Evolutionary conservation across 495 filamentous ascomycete species (phyloP), one percentile per base, ranked within the genome.

Genomic region (Viridothelium virens): DNA sequence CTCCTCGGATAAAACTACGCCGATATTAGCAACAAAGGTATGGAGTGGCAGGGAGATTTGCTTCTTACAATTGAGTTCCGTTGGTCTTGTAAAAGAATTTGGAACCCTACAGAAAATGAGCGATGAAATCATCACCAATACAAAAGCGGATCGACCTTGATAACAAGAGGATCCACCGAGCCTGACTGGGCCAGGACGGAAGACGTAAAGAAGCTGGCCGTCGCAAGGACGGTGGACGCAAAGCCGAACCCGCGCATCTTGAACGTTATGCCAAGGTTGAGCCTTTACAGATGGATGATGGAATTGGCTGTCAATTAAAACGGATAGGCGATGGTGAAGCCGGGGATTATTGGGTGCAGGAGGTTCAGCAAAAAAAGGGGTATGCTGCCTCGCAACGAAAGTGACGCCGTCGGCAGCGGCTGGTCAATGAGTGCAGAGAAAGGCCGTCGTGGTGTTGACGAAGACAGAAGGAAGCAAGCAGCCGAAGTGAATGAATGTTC

Each of bases 31-130:
- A 46, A 31, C 18, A 47, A 39, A n/a, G 25, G 64, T 33, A 38
- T 53, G 33, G 38, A 63, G 25, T 25, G 25, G 36, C 7, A 37
- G 25, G 44, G 38, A 39, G 33, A 16, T 38, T 36, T 33, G 47
- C 47, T 25, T 74, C 85, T 74, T 77, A 88, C 83, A 98, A 98
- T 80, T 98, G 87, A 11, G 84, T 87, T 71, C 85, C 80, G 75
- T 87, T 88, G 70, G 79, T 83, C 63, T 85, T 83, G 76, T 87
- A 88, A 78, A 96, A 97, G 80, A 91, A 91, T 72, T 91, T 88
- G 66, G 84, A 85, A 37, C 87, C 87, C 86, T 88, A 67, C 62
- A 64, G 3, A 64, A 1, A 25, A 14, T 14, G 31, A 38, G 62
- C 38, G 6, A 31, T 18, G 16, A 36, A 12, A 11, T 4, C 6